Base-by-base conservation (phyloP, 345 rosid genomes). In the Rhodamnia rubescens region DNA sequence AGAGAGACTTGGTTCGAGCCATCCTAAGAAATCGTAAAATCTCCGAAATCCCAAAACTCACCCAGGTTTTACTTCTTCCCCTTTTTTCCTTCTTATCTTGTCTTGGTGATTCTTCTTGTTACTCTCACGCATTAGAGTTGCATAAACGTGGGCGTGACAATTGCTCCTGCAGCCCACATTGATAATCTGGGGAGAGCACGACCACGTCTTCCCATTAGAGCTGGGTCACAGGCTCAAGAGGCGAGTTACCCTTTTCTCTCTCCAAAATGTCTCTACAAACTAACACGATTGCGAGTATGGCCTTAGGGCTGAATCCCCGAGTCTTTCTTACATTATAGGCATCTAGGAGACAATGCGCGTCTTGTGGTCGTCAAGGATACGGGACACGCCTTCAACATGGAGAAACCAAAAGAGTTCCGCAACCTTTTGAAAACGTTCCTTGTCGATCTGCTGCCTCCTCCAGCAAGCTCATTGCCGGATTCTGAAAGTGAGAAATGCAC, bases 181-280 rank as follows among this genome's bases (percentile, higher is more conserved):
- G 91, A 92, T 95, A 27, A 55, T 94, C 22, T 94, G 99, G 99
- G 99, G 98, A 87, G 95, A 96, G 85, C 84, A 92, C 55, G 99
- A 95, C 86, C 91, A 90, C 54, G 86, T 95, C 59, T 95, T 94
- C 9, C 96, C 96, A 18, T 18, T 95, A 83, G 97, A 89, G 82
- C 87, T 95, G 90, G 98, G 92, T 4, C 82, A 90, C 88, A 89
- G 98, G 83, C 90, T 96, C n/a, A 89, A 95, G 87, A 93, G 91
- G 95, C 89, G 2, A 42, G 84, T 9, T 22, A 3, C 36, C 74
- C 50, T n/a, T 74, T 8, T 56, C 32, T n/a, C 15, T 56, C 44
- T 21, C 57, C 81, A 18, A 1, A 69, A 69, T 5, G 32, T 22
- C 32, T 36, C 36, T 50, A 50, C 14, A 11, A 53, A 52, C 26